phyloP scores from a whole-genome alignment of 225 moss, liverwort and hornwort genomes.

The Marchantia polymorpha region DNA sequence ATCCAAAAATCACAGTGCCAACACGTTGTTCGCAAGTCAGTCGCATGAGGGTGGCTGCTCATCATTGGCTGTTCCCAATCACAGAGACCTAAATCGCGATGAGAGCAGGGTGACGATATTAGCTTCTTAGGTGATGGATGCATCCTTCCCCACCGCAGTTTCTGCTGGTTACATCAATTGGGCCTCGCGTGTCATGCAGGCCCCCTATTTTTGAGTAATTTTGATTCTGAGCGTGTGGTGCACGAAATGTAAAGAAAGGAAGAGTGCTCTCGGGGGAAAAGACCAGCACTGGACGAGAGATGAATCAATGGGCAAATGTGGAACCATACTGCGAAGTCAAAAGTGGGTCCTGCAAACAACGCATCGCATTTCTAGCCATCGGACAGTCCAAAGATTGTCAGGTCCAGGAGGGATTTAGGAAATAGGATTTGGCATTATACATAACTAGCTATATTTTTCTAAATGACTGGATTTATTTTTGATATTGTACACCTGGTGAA shows the following conservation, averaged over 20 bases:
- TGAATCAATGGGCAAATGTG: slow-evolving; percentile 58
- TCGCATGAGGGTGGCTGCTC: no score
- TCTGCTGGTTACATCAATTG: neutral
- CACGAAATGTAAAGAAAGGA: no score
- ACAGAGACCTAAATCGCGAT: no score
- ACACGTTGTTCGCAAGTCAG: no score
- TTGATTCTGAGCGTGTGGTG: neutral
- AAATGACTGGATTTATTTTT: no score
- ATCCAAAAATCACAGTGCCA: no score
- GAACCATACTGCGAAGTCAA: slow-evolving; percentile 55
- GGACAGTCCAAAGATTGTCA: slow-evolving; percentile 53
- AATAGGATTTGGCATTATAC: no score
- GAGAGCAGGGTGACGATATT: no score
- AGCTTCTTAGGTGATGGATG: neutral
- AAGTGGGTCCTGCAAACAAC: slow-evolving; percentile 48
- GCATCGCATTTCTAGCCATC: slow-evolving; percentile 53
- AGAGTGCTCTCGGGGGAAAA: slow-evolving; percentile 50
- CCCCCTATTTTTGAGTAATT: neutral
- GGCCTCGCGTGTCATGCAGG: neutral
- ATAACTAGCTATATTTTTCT: no score
- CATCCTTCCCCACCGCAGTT: neutral
- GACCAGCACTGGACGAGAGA: slow-evolving; percentile 55
- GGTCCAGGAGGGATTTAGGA: slow-evolving; percentile 66
- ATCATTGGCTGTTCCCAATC: no score
- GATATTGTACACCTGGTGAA: no score